Conservation (phyloP, 257 asterid species). For the Solanum verrucosum region DNA sequence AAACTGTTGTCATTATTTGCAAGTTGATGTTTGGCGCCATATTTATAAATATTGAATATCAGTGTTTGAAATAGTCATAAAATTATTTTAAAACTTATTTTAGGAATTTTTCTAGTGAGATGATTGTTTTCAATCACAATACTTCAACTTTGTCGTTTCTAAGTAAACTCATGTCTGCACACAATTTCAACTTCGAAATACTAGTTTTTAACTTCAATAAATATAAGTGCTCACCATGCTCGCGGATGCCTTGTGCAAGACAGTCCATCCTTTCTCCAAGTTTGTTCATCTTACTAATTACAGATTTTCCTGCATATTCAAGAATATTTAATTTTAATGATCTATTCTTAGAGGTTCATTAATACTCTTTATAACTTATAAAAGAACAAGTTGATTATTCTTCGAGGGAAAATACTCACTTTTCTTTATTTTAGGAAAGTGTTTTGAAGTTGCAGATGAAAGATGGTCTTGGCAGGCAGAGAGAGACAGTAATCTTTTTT, state of each 20-base stretch:
- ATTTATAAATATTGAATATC: no score
- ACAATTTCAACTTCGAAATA: neutral
- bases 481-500: neutral
- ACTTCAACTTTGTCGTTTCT: no score
- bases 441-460: neutral
- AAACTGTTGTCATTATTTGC: neutral
- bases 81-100: no score
- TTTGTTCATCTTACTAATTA: neutral
- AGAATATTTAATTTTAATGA: neutral
- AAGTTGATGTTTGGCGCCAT: neutral
- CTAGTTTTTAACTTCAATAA: rapidly evolving
- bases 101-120: no score
- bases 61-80: no score
- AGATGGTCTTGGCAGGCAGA: neutral
- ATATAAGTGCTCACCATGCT: conserved; percentile 16
- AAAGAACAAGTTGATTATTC: neutral
- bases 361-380: neutral
- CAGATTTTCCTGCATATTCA: neutral
- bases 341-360: neutral
- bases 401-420: neutral
- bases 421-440: neutral
- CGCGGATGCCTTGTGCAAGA: conserved; percentile 36
- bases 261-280: conserved; percentile 16
- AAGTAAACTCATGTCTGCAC: no score
- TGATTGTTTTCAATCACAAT: no score